Evolutionary conservation across 2,329 filamentous ascomycete species (phyloP).

Genomic region (Colletotrichum abscissum): DNA sequence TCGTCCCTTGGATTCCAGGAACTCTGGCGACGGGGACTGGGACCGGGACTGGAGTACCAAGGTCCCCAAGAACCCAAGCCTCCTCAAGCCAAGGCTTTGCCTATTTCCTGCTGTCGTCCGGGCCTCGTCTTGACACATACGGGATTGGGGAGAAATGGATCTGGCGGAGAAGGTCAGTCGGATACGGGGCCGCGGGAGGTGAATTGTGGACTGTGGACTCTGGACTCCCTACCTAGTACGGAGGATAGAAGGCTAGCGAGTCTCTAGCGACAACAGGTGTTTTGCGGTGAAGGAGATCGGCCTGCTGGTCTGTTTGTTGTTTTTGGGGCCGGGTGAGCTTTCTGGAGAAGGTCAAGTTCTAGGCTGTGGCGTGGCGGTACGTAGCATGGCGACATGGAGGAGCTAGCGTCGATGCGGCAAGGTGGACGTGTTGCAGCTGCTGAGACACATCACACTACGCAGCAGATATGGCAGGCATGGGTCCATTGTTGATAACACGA

Average conservation of each 20-base stretch:
- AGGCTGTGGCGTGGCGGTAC: not conserved
- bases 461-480: not conserved
- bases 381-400: conserved; percentile 1
- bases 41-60: not conserved
- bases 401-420: conserved; percentile 26
- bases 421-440: conserved; percentile 9
- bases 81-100: not conserved
- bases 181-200: not conserved
- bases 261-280: not conserved
- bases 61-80: no score
- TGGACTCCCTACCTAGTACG: no score
- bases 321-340: not conserved
- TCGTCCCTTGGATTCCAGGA: not conserved
- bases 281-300: conserved; percentile 30
- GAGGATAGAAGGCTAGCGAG: not conserved
- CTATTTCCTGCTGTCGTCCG: not conserved
- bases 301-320: conserved; percentile 18
- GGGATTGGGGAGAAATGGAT: not conserved
- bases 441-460: not conserved
- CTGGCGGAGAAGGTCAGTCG: conserved; percentile 3
- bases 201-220: not conserved
- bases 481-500: not conserved
- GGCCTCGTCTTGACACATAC: conserved; percentile 17
- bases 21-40: not conserved
- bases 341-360: conserved; percentile 9